phyloP scores from a whole-genome alignment of 352 stramenopile species.

The Globisporangium yorkense region DNA sequence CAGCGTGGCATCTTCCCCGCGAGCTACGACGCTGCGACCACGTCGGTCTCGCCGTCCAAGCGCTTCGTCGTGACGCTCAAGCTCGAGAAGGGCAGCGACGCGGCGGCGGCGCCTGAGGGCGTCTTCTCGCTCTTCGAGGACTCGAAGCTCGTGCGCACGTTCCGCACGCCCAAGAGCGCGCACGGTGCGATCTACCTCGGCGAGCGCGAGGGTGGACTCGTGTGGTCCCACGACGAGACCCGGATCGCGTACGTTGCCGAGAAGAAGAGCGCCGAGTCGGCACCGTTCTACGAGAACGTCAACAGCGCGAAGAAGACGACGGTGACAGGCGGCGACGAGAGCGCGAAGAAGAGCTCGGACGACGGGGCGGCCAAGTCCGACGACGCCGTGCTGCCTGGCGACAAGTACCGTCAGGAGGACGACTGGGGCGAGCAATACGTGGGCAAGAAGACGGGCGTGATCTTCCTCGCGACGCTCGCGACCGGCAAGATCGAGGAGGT shows the following conservation, averaged over 20 bases:
- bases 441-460: slow-evolving; percentile 55
- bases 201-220: slow-evolving; percentile 62
- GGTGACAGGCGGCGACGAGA: neutral
- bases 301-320: slow-evolving; percentile 31
- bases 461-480: slow-evolving; percentile 62
- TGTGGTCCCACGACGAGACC: slow-evolving; percentile 72
- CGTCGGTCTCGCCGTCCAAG: slow-evolving; percentile 50
- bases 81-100: slow-evolving; percentile 31
- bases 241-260: slow-evolving; percentile 73
- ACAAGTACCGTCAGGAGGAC: slow-evolving; percentile 67
- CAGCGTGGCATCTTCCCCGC: slow-evolving; percentile 29
- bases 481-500: slow-evolving; percentile 63
- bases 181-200: slow-evolving; percentile 67
- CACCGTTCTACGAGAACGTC: slow-evolving; percentile 51
- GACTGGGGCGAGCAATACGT: slow-evolving; percentile 87
- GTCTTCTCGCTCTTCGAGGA: slow-evolving; percentile 50
- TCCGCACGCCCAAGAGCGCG: slow-evolving; percentile 63
- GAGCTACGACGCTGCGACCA: slow-evolving; percentile 30
- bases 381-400: slow-evolving; percentile 16
- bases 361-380: slow-evolving; percentile 3
- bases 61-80: slow-evolving; percentile 53
- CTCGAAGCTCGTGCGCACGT: slow-evolving; percentile 33
- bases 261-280: slow-evolving; percentile 41
- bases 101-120: slow-evolving; percentile 20
- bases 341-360: slow-evolving; percentile 13